Evolutionary conservation across 2,329 filamentous ascomycete genomes (phyloP).

Genomic region (Paraphaeosphaeria minitans): DNA sequence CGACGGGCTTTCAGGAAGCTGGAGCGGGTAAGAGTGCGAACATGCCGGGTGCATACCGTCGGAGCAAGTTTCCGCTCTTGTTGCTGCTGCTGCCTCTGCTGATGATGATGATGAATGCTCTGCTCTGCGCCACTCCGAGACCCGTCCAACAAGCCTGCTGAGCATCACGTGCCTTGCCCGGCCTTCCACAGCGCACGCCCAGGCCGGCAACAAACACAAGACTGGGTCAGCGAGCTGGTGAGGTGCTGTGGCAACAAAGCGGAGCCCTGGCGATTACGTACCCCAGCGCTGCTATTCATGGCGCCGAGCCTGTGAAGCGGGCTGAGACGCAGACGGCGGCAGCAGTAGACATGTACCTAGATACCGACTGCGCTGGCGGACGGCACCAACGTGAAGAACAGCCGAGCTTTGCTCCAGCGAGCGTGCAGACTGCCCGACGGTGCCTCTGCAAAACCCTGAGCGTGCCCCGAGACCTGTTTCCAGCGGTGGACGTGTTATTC

Average conservation of each 20-base stretch:
- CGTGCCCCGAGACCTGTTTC: not conserved
- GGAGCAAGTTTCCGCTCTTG: constrained; percentile 13
- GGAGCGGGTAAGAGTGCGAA: constrained; percentile 6
- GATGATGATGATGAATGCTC: constrained; percentile 8
- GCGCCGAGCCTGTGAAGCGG: constrained; percentile 7
- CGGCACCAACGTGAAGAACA: not conserved
- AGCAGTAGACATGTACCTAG: too few species aligned
- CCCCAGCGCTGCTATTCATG: constrained; percentile 11
- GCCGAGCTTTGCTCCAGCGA: not conserved
- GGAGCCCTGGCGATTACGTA: constrained; percentile 18
- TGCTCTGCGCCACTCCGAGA: constrained; percentile 17
- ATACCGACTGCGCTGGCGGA: constrained; percentile 6
- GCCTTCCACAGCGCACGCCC: not conserved
- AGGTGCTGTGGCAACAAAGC: constrained; percentile 26
- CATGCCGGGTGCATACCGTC: constrained; percentile 10
- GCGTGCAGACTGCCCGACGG: constrained; percentile 6
- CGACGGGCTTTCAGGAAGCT: not conserved
- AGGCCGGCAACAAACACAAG: not conserved
- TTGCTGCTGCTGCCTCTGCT: constrained; percentile 16
- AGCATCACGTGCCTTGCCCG: constrained; percentile 16
- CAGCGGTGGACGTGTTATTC: not conserved
- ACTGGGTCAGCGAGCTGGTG: not conserved
- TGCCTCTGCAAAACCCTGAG: not conserved
- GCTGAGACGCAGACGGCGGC: constrained; percentile 11
- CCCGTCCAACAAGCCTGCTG: not conserved